phyloP scores from a whole-genome alignment of 345 rosid species.

The Viola odorata region DNA sequence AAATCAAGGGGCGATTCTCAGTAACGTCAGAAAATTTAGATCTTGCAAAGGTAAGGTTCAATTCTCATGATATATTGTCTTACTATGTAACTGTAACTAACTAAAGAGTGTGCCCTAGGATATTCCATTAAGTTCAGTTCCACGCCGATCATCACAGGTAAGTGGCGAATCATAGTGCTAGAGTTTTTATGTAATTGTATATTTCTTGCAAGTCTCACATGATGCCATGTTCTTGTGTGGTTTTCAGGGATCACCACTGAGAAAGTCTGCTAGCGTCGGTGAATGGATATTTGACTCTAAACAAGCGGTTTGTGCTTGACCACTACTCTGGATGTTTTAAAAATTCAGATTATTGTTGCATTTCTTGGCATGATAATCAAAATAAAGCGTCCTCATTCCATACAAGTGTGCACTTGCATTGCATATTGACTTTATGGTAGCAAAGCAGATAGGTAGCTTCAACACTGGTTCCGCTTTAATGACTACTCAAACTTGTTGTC shows the following conservation, averaged over 20 bases:
- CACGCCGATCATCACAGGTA: conserved; percentile 86
- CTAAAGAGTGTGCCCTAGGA: conserved; percentile 54
- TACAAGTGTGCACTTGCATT: no score
- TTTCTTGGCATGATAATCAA: no score
- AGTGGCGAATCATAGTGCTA: conserved; percentile 28
- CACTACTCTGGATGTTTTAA: conserved; percentile 3
- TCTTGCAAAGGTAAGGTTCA: conserved; percentile 70
- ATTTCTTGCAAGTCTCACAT: conserved; percentile 16
- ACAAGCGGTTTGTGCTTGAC: conserved; percentile 41
- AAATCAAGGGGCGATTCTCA: conserved; percentile 93
- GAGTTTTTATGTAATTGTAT: conserved; percentile 6
- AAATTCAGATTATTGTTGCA: no score
- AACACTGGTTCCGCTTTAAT: background rate
- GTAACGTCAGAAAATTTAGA: conserved; percentile 97
- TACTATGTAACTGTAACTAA: conserved; percentile 34
- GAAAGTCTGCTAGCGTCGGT: conserved; percentile 95
- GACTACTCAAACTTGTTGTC: background rate
- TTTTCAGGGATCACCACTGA: conserved; percentile 73
- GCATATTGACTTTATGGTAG: no score
- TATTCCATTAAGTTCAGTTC: conserved; percentile 73
- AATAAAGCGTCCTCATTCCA: no score
- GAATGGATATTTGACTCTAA: conserved; percentile 78
- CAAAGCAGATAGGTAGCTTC: no score
- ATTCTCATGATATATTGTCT: conserved; percentile 10
- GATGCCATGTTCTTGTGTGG: conserved; percentile 16